These are phyloP conservation scores for Ceratobasidium sp. DNA, from an alignment of 1,284 basidiomycete species.

Conservation along the genomic window DNA sequence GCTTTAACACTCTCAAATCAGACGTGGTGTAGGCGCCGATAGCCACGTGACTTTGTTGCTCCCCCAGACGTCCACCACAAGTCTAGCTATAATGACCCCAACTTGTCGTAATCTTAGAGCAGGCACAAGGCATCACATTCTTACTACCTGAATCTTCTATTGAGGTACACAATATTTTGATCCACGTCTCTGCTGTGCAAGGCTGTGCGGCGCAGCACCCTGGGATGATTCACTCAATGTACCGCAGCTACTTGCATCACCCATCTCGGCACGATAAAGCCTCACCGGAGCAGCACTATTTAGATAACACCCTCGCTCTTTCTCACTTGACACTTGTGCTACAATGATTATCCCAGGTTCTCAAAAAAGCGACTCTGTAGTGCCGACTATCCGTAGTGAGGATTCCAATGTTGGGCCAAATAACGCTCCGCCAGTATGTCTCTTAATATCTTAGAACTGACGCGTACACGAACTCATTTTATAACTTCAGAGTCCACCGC, in stretches of 20 bases:
- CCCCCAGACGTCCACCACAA: constrained; percentile 2
- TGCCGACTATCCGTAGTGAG: constrained; percentile 1
- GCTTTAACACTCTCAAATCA: too few species aligned
- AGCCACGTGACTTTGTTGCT: too few species aligned
- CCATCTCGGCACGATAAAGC: background rate
- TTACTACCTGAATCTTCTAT: background rate
- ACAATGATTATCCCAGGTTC: constrained; percentile 24
- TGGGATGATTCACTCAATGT: background rate
- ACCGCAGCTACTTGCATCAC: too few species aligned
- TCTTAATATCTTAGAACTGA: background rate
- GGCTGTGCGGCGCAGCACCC: constrained; percentile 34
- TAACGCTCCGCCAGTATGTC: too few species aligned
- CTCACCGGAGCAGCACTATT: background rate
- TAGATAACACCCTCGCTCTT: background rate
- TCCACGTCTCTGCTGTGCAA: constrained; percentile 32
- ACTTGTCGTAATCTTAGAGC: too few species aligned
- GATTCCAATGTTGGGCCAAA: background rate
- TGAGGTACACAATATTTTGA: background rate
- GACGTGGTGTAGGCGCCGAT: too few species aligned
- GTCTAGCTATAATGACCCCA: constrained; percentile 2
- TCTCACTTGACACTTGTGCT: background rate
- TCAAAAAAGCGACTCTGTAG: background rate
- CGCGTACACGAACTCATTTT: background rate
- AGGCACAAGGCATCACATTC: background rate
- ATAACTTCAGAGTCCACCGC: constrained; percentile 11